Evolutionary conservation across 192 early-diverging fungal species (phyloP).

Genomic region (Lobosporangium transversale): DNA sequence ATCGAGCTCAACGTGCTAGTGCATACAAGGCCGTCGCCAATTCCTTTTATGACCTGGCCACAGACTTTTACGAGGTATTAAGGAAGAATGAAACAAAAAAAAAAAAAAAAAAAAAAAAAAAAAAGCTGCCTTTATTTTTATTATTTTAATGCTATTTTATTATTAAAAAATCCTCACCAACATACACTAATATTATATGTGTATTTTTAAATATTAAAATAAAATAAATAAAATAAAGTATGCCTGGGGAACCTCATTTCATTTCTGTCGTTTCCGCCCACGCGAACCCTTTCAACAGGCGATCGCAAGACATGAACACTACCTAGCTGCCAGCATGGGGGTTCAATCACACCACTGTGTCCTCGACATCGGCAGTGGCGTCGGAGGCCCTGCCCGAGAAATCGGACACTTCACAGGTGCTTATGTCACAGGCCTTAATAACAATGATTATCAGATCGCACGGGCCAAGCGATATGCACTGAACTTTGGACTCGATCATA

Average conservation of each 20-base stretch:
- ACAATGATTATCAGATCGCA: conserved; percentile 92
- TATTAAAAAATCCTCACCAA: not conserved
- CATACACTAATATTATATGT: too few species aligned
- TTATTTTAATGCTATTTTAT: not conserved
- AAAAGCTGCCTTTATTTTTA: not conserved
- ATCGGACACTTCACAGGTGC: conserved; percentile 91
- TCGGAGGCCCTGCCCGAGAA: conserved; percentile 95
- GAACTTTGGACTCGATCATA: conserved; percentile 69
- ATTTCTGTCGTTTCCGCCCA: conserved; percentile 87
- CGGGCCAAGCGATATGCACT: conserved; percentile 79
- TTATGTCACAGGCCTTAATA: conserved; percentile 93
- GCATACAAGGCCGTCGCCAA: conserved; percentile 79
- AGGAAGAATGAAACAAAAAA: too few species aligned
- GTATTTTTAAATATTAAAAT: too few species aligned
- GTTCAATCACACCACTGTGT: conserved; percentile 77
- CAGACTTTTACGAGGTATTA: conserved; percentile 86
- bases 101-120: not conserved
- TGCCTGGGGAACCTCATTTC: conserved; percentile 92
- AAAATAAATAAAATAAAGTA: too few species aligned
- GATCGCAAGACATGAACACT: conserved; percentile 93
- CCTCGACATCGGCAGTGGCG: conserved; percentile 96
- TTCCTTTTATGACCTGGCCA: conserved; percentile 85
- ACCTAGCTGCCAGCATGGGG: conserved; percentile 77
- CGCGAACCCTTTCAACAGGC: conserved; percentile 81
- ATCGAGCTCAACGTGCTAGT: conserved; percentile 56